Percentiles rank a stretch among this genome's conserved stretches.
These are phyloP conservation scores for Telfairia occidentalis DNA, from an alignment of 331 rosid species.

Conservation along the genomic window DNA sequence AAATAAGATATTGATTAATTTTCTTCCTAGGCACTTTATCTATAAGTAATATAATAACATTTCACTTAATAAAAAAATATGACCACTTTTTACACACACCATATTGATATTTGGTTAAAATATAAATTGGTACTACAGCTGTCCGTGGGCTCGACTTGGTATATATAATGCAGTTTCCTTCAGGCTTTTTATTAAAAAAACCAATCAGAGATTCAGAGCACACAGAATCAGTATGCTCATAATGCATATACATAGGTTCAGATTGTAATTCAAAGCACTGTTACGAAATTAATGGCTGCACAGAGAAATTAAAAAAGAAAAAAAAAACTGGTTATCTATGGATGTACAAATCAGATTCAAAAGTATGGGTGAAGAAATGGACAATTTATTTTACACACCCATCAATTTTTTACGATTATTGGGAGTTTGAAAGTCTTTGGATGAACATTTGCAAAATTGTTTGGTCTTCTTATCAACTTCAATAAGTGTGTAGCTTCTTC, in stretches of 20 bases:
- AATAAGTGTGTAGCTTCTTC: too few relatives aligned
- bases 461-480: too few relatives aligned
- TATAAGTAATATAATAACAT: background rate
- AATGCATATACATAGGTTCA: background rate
- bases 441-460: too few relatives aligned
- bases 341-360: too few relatives aligned
- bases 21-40: background rate
- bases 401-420: too few relatives aligned
- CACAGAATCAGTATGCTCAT: background rate
- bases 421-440: too few relatives aligned
- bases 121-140: background rate
- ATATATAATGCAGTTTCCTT: background rate
- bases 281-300: background rate
- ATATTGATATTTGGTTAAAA: background rate
- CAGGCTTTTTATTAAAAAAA: background rate
- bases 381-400: too few relatives aligned
- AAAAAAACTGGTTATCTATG: too few relatives aligned
- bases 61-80: background rate
- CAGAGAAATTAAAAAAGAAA: background rate
- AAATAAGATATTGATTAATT: background rate
- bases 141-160: slow-evolving; percentile 1
- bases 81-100: background rate
- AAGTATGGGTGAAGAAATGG: too few relatives aligned
- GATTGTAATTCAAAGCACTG: too few relatives aligned
- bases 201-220: background rate